Conservation (phyloP, 2,329 filamentous ascomycete genomes). For the Fonsecaea erecta region DNA sequence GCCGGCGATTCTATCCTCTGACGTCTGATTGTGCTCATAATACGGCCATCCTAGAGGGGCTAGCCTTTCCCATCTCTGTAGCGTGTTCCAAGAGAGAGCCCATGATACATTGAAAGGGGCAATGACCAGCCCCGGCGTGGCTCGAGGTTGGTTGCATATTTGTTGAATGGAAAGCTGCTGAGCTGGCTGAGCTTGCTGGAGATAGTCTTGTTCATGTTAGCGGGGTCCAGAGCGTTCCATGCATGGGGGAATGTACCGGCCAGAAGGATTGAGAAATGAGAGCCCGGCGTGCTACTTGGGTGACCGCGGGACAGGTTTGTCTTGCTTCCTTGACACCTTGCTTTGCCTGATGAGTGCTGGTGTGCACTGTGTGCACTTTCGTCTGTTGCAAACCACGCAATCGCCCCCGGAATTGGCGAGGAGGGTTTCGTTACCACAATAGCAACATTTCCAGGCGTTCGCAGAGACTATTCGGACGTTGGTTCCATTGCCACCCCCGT, state of each 20-base stretch:
- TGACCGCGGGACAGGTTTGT: conserved; percentile 1
- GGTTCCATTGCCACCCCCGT: not conserved
- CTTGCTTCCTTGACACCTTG: not conserved
- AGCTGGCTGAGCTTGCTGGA: not conserved
- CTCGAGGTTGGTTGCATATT: not conserved
- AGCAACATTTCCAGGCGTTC: conserved; percentile 14
- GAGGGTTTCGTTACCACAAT: not conserved
- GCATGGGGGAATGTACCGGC: not conserved
- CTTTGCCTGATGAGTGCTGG: conserved; percentile 4
- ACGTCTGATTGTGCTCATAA: not conserved
- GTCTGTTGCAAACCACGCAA: not conserved
- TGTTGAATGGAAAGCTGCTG: not conserved
- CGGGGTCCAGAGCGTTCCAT: not conserved
- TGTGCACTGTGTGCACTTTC: not conserved
- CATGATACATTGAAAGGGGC: not conserved
- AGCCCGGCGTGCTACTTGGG: not conserved
- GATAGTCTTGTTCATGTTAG: not conserved
- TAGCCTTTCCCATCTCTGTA: not conserved
- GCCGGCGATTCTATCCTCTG: not conserved
- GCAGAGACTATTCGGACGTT: not conserved
- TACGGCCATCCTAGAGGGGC: not conserved
- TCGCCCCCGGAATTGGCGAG: not conserved
- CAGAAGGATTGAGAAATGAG: not conserved
- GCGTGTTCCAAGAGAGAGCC: not conserved
- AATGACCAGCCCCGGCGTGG: not conserved